Percentiles rank a stretch among this genome's conserved stretches.
Evolutionary conservation across 768 basidiomycete genomes (phyloP).

Genomic region (Tremella yokohamensis): DNA sequence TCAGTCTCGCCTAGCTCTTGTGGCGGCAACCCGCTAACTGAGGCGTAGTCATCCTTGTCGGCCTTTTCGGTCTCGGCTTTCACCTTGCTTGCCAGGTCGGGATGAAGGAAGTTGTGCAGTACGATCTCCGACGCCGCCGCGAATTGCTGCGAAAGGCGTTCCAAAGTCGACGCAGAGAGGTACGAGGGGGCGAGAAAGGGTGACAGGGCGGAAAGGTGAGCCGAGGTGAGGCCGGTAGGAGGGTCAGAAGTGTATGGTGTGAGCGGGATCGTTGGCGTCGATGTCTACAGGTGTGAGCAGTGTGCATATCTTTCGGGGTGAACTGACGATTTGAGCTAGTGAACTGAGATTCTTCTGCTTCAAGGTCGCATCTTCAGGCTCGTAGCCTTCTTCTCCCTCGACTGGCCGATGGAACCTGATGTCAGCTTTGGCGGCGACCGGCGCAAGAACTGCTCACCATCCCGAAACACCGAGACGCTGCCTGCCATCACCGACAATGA

Average conservation of each 20-base stretch:
- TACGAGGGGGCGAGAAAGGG: conserved; percentile 87
- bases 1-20: conserved; percentile 64
- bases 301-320: neutral
- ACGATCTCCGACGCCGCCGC: conserved; percentile 81
- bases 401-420: conserved; percentile 77
- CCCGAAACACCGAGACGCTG: conserved; percentile 85
- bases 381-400: conserved; percentile 83
- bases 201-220: conserved; percentile 67
- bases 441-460: conserved; percentile 57
- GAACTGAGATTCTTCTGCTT: conserved; percentile 65
- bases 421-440: conserved; percentile 5
- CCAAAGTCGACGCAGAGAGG: conserved; percentile 74
- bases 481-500: conserved; percentile 75
- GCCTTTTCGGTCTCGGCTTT: conserved; percentile 62
- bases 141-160: conserved; percentile 74
- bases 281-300: conserved; percentile 28
- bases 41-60: conserved; percentile 59
- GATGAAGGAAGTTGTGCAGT: conserved; percentile 76
- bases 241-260: conserved; percentile 50
- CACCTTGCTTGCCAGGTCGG: conserved; percentile 65
- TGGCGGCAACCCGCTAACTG: conserved; percentile 58
- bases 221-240: conserved; percentile 52
- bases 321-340: conserved; percentile 83
- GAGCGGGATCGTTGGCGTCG: conserved; percentile 51
- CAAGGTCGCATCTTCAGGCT: conserved; percentile 54